These are phyloP conservation scores for Phaeosphaeriaceae sp. DNA, from an alignment of 2,329 filamentous ascomycete species.

Conservation along the genomic window DNA sequence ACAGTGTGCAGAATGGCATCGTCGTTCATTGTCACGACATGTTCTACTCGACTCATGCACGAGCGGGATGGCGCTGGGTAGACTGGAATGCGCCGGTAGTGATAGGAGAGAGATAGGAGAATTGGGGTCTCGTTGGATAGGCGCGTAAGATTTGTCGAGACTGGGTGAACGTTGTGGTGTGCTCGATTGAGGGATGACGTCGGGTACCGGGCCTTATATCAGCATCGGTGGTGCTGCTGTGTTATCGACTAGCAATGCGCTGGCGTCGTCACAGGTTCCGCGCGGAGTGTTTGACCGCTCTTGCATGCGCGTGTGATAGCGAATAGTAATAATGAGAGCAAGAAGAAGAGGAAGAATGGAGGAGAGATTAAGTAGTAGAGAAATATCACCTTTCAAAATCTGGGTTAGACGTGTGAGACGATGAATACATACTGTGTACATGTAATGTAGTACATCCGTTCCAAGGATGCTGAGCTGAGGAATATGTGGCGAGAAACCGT, in stretches of 20 bases:
- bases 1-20: constrained; percentile 23
- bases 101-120: not conserved
- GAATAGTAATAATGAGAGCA: not conserved
- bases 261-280: constrained; percentile 17
- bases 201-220: not conserved
- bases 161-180: not conserved
- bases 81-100: constrained; percentile 12
- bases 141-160: not conserved
- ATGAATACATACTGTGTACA: not conserved
- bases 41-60: constrained; percentile 6
- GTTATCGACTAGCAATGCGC: constrained; percentile 6
- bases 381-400: not conserved
- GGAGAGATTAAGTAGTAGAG: not conserved
- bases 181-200: not conserved
- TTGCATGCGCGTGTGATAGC: not conserved
- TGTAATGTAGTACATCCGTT: not conserved
- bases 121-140: not conserved
- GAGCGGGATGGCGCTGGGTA: constrained; percentile 1
- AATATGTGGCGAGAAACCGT: not conserved
- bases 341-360: not conserved
- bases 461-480: not conserved
- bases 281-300: constrained; percentile 26
- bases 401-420: not conserved
- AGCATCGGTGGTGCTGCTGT: not conserved
- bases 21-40: constrained; percentile 36